Conservation (phyloP, 2,329 filamentous ascomycete genomes). For the Botrytis deweyae region DNA sequence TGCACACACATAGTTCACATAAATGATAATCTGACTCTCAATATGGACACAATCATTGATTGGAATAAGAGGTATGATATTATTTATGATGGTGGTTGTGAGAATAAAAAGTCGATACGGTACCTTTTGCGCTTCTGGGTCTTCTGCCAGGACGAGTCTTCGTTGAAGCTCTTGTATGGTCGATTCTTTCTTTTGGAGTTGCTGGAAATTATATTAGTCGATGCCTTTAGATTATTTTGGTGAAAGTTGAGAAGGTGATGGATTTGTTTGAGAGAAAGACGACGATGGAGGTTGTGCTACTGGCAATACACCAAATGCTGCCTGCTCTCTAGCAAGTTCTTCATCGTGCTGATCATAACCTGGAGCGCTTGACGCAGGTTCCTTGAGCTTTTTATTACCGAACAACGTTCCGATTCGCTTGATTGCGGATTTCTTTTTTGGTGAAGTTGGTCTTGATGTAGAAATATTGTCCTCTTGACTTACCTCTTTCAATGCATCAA, state of each 20-base stretch:
- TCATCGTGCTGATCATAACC: not conserved
- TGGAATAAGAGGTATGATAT: constrained; percentile 13
- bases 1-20: constrained; percentile 22
- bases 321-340: constrained; percentile 15
- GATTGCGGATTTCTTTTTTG: constrained; percentile 15
- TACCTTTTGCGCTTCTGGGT: constrained; percentile 38
- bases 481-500: constrained; percentile 58
- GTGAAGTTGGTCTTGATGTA: constrained; percentile 6
- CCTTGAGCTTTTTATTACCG: not conserved
- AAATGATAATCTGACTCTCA: constrained; percentile 7
- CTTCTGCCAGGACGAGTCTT: constrained; percentile 34
- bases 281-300: constrained; percentile 16
- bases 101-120: constrained; percentile 28
- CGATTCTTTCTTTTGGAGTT: constrained; percentile 34
- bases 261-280: constrained; percentile 1
- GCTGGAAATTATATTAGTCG: constrained; percentile 33
- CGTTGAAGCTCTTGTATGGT: constrained; percentile 36
- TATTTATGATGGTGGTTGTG: constrained; percentile 19
- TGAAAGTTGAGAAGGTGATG: constrained; percentile 4
- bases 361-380: not conserved
- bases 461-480: constrained; percentile 37
- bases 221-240: not conserved
- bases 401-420: constrained; percentile 5
- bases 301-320: constrained; percentile 15
- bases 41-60: constrained; percentile 14